Percentiles rank a stretch among this genome's conserved stretches.
These are phyloP conservation scores for Hemisphaericaspora xylanilytica DNA, from an alignment of 1,139 yeast species.

Conservation along the genomic window DNA sequence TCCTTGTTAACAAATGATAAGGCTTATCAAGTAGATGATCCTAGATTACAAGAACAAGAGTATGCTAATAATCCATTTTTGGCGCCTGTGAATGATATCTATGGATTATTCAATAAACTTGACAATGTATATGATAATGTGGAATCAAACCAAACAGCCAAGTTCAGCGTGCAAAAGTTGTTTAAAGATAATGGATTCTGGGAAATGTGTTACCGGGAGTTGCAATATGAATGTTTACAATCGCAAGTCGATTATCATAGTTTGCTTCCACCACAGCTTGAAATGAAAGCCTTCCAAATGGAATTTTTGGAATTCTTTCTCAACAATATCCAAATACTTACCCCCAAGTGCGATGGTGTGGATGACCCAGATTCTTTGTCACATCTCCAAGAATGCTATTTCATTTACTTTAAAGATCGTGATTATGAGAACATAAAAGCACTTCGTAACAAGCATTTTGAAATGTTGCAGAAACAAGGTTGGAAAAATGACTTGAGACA, in stretches of 20 bases:
- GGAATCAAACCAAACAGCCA: not conserved
- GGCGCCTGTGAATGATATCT: not conserved
- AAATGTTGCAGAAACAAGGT: conserved; percentile 15
- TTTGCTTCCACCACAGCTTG: conserved; percentile 28
- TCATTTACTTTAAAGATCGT: conserved; percentile 26
- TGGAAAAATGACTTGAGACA: not conserved
- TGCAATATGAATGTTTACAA: conserved; percentile 25
- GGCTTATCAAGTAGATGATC: not conserved
- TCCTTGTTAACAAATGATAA: not conserved
- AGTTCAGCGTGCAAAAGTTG: conserved; percentile 8
- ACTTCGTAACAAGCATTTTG: conserved; percentile 24
- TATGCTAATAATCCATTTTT: not conserved
- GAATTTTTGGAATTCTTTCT: conserved; percentile 33
- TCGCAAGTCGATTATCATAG: conserved; percentile 24
- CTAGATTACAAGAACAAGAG: conserved; percentile 11
- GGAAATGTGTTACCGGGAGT: conserved; percentile 35
- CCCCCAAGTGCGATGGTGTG: conserved; percentile 14
- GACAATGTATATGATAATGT: not conserved
- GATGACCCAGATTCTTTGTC: conserved; percentile 18
- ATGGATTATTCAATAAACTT: not conserved
- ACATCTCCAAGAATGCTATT: conserved; percentile 19
- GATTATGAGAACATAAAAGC: conserved; percentile 25
- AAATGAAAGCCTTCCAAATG: conserved; percentile 23
- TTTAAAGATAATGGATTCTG: conserved; percentile 28
- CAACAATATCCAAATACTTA: conserved; percentile 15